Conservation (phyloP, 441 rosid genomes). For the Bruguiera hainesii region DNA sequence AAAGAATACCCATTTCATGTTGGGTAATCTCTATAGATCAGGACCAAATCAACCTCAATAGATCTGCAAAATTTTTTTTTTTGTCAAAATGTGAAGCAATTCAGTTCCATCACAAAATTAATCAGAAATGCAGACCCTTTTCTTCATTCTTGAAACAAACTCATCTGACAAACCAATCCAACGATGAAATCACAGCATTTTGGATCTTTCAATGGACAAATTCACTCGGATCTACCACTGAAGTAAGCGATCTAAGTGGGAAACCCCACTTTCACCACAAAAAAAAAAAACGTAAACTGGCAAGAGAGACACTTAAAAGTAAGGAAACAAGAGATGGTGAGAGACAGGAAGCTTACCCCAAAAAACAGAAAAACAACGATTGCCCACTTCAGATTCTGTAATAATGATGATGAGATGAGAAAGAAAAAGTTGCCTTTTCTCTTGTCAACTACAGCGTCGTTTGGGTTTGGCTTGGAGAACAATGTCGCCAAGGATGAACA, state of each 20-base stretch:
- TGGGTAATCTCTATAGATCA: too few species aligned
- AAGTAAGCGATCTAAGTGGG: background rate
- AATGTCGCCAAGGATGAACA: too few species aligned
- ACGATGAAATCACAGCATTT: too few species aligned
- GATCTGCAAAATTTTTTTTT: too few species aligned
- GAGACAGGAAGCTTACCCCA: background rate
- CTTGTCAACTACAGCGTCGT: background rate
- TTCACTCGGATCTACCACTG: background rate
- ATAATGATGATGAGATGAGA: background rate
- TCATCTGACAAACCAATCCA: too few species aligned
- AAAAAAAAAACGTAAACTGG: background rate
- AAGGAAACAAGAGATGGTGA: background rate
- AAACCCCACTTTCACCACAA: background rate
- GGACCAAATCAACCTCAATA: too few species aligned
- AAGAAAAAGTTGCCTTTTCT: background rate
- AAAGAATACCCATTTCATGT: too few species aligned
- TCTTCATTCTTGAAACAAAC: too few species aligned
- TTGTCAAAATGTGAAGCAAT: too few species aligned
- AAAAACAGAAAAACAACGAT: background rate
- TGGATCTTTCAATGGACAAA: background rate
- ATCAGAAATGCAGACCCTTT: too few species aligned
- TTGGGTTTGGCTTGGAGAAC: too few species aligned
- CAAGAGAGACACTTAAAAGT: background rate
- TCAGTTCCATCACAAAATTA: too few species aligned
- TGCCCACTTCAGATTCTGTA: background rate